Base-by-base conservation (phyloP, 257 asterid genomes). In the Petunia secreta region DNA sequence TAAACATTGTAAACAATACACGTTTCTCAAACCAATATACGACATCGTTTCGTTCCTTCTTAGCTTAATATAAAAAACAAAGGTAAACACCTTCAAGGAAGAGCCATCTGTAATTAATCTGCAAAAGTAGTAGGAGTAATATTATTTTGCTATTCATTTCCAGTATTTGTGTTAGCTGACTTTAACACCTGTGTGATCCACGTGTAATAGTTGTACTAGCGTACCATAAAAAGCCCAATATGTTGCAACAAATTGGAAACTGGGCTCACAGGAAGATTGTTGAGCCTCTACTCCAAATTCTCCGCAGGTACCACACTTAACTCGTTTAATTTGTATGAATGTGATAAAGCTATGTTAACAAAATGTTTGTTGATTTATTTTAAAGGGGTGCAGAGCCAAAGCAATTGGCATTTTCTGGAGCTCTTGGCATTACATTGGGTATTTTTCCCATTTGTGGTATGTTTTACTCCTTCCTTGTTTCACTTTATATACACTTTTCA, bases 321-420 rank as follows among this genome's bases (percentile, higher is more conserved):
- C 68, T 74, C 16, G 5, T 74, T 60, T 80, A 41, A 8, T 75
- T 52, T 75, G 14, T 67, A 43, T 16, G 34, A 67, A 80, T 58
- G 5, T 75, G 8, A 5, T 2, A 9, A 8, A 40, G 46, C 54
- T 58, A 14, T 57, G 8, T 8, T 41, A 5, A 38, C 14, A n/a
- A 14, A 25, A 36, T 75, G 37, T 13, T 48, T 60, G 16, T 75
- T 75, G 2, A 16, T 82, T 48, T 65, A 60, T 81, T 80, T 78
- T 4, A 14, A 52, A 95, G 99, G 89, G 99, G 99, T 84, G 85
- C 94, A 52, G 99, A 93, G 80, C 99, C 99, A 7, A 92, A 86
- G 92, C 94, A 92, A 82, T 84, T 95, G 84, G 97, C 99, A 1
- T 91, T 95, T 84, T 95, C 99, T 9, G 93, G 87, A 37, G 97